Evolutionary conservation across 2,329 filamentous ascomycete species (phyloP).

Genomic region (Monilinia aucupariae): DNA sequence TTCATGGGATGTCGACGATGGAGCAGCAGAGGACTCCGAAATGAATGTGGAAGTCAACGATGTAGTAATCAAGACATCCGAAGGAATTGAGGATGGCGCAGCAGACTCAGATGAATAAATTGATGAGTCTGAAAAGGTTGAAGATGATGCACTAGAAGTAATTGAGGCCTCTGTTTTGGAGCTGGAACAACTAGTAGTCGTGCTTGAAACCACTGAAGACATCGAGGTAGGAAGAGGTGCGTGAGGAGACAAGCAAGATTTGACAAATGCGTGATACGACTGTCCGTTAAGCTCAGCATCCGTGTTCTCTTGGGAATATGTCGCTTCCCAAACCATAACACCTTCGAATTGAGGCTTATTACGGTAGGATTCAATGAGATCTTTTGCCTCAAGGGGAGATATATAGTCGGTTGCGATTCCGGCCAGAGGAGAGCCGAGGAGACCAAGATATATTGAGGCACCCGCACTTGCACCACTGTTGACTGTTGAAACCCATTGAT

Average conservation of each 20-base stretch:
- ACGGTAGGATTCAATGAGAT: constrained; percentile 26
- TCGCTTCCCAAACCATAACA: constrained; percentile 36
- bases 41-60: not conserved
- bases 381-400: constrained; percentile 24
- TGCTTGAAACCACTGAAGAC: constrained; percentile 15
- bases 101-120: not conserved
- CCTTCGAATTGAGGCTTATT: constrained; percentile 31
- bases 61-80: not conserved
- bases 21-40: not conserved
- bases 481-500: constrained; percentile 24
- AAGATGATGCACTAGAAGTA: not conserved
- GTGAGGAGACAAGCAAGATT: constrained; percentile 21
- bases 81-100: not conserved
- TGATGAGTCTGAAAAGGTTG: not conserved
- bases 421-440: constrained; percentile 22
- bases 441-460: constrained; percentile 34
- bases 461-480: constrained; percentile 24
- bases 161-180: not conserved
- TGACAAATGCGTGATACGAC: constrained; percentile 23
- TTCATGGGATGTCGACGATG: not conserved
- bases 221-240: constrained; percentile 6
- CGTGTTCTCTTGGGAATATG: constrained; percentile 23
- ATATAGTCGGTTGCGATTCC: constrained; percentile 25
- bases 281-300: constrained; percentile 15
- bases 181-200: constrained; percentile 7